phyloP scores from a whole-genome alignment of 805 yeast species.

The Candida methanosorbosa region DNA sequence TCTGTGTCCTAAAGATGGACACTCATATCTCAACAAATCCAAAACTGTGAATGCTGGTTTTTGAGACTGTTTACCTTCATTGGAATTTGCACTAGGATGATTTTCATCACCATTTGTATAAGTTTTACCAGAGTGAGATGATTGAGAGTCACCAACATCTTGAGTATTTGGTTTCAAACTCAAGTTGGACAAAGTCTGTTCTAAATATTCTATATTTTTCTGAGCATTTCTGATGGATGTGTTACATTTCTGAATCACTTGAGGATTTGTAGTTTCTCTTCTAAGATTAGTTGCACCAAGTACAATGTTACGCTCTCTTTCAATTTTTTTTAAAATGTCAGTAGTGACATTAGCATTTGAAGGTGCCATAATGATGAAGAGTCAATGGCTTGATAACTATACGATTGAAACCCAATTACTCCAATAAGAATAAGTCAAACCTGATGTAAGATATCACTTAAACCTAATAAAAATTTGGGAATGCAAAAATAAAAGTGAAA shows the following conservation, averaged over 20 bases:
- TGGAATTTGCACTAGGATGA: constrained; percentile 1
- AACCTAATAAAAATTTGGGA: too few species aligned
- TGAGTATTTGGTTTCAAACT: constrained; percentile 25
- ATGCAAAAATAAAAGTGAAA: too few species aligned
- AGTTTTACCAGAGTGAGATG: constrained; percentile 1
- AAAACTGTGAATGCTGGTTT: constrained; percentile 50
- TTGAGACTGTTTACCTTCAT: constrained; percentile 3
- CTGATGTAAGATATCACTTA: too few species aligned
- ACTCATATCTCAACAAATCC: constrained; percentile 84
- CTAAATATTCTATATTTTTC: constrained; percentile 81
- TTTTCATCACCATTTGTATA: neutral
- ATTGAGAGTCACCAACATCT: neutral
- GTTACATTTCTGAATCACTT: constrained; percentile 86
- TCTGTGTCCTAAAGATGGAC: constrained; percentile 90
- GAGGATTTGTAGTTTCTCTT: constrained; percentile 67
- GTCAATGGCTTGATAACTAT: too few species aligned
- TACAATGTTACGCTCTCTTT: constrained; percentile 79
- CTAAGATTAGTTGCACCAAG: constrained; percentile 79
- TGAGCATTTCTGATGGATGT: constrained; percentile 86
- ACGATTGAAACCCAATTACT: too few species aligned
- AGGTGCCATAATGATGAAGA: too few species aligned
- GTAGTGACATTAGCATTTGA: constrained; percentile 26
- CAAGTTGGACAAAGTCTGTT: constrained; percentile 63
- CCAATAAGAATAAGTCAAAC: too few species aligned
- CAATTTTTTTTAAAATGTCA: constrained; percentile 80